Percentiles rank a stretch among this genome's conserved stretches.
Evolutionary conservation across 1,284 basidiomycete genomes (phyloP).

Genomic region (Malassezia restricta): DNA sequence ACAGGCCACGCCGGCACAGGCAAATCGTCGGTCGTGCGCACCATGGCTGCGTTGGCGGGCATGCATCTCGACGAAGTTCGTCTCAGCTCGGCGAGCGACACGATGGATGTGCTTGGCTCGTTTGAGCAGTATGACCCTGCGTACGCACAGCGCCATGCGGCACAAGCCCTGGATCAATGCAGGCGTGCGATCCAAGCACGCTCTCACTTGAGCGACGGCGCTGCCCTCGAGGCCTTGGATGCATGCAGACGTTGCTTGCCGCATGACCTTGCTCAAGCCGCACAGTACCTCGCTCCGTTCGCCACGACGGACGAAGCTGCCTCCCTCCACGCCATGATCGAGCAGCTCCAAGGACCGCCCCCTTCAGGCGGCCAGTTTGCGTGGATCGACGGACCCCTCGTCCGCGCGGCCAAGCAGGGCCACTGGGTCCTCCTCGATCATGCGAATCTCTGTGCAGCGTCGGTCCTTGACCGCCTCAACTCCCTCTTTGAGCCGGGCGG

Average conservation of each 20-base stretch:
- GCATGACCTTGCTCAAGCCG: neutral
- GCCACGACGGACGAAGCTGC: neutral
- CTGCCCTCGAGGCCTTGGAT: neutral
- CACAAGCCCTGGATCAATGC: conserved; percentile 1
- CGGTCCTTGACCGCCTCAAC: conserved; percentile 91
- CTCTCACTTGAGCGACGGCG: neutral
- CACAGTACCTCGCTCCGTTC: neutral
- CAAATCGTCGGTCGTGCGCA: conserved; percentile 65
- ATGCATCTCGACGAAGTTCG: conserved; percentile 61
- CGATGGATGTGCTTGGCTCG: conserved; percentile 82
- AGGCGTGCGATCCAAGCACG: neutral
- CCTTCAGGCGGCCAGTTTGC: conserved; percentile 58
- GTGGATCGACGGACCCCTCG: conserved; percentile 92
- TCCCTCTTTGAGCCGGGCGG: conserved; percentile 85
- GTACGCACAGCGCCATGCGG: neutral
- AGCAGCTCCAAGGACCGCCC: neutral
- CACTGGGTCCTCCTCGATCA: conserved; percentile 83
- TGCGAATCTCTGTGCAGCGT: conserved; percentile 87
- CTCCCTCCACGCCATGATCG: neutral
- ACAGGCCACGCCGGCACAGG: conserved; percentile 65
- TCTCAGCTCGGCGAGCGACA: conserved; percentile 79
- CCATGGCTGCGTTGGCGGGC: conserved; percentile 63
- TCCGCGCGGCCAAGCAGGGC: conserved; percentile 72
- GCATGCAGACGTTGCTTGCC: neutral
- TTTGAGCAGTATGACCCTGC: conserved; percentile 65